Evolutionary conservation across 257 asterid species (phyloP).

Genomic region (Salvia miltiorrhiza): DNA sequence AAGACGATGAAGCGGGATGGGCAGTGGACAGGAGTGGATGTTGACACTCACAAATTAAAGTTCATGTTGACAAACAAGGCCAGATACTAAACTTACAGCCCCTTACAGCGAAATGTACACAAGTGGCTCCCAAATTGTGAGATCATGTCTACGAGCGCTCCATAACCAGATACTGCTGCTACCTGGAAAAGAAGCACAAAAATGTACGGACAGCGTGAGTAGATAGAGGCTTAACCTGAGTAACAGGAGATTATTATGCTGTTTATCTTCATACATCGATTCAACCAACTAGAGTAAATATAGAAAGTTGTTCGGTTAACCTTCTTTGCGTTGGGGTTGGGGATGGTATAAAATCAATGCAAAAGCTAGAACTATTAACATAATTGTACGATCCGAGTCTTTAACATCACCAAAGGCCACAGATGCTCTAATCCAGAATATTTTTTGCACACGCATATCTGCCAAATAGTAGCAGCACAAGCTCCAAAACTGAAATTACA

Average conservation of each 20-base stretch:
- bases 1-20: neutral
- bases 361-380: neutral
- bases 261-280: neutral
- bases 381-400: neutral
- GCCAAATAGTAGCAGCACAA: constrained; percentile 3
- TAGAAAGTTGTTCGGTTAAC: neutral
- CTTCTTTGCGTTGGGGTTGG: neutral
- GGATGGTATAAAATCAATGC: neutral
- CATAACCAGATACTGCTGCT: constrained; percentile 80
- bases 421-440: neutral
- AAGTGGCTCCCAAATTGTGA: constrained; percentile 92
- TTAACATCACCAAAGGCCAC: neutral
- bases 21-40: neutral
- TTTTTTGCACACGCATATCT: neutral
- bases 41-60: too few relatives aligned
- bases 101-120: constrained; percentile 74
- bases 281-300: neutral
- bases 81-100: constrained; percentile 30
- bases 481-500: neutral
- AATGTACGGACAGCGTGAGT: neutral
- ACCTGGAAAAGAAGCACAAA: constrained; percentile 42
- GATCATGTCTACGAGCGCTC: constrained; percentile 88
- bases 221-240: neutral
- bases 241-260: neutral
- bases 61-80: neutral